Base-by-base conservation (phyloP, 208 protist genomes). In the Acanthamoeba quina region DNA sequence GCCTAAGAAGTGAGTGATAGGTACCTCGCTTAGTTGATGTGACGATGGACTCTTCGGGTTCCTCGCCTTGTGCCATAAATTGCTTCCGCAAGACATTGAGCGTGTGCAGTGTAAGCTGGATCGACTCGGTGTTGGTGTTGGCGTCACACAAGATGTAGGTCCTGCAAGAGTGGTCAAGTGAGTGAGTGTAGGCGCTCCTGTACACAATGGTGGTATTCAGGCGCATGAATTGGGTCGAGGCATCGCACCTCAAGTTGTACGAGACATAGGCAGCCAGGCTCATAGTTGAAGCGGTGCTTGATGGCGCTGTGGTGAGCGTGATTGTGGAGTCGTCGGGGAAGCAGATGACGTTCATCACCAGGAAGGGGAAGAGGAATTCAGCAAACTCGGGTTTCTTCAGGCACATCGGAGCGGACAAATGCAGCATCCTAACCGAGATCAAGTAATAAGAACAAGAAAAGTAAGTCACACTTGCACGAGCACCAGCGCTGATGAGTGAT, bases 371-470 rank as follows among this genome's bases (percentile, higher is more conserved):
- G 24, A 95, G 56, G 19, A 95, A 91, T 52, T 89, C 82, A 15
- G 93, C 93, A 52, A 95, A 95, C 41, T 95, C 93, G 26, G 78
- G 78, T 21, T 90, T 90, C 34, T 89, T 95, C 34, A 86, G 52
- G 29, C 93, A 95, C 72, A 95, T 83, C 15, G 76, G 76, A 1
- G 29, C 93, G 15, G 66, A 95, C n/a, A 95, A 4, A n/a, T 54
- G 76, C 17, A 95, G 90, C 49, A 95, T 80, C 56, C 89, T 93
- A 7, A 5, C 10, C 11, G 17, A 19, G 26, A 66, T n/a, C 4
- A 66, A n/a, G 11, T 66, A 66, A 29, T n/a, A n/a, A 29, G 0
- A 19, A 9, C 0, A 66, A 29, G 11, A 29, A n/a, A n/a, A 0
- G 37, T 41, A 41, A 41, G 37, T 41, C 37, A 41, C 37, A 6